These are phyloP conservation scores for Xylariaceae sp. DNA, from an alignment of 2,329 filamentous ascomycete genomes.

Conservation along the genomic window DNA sequence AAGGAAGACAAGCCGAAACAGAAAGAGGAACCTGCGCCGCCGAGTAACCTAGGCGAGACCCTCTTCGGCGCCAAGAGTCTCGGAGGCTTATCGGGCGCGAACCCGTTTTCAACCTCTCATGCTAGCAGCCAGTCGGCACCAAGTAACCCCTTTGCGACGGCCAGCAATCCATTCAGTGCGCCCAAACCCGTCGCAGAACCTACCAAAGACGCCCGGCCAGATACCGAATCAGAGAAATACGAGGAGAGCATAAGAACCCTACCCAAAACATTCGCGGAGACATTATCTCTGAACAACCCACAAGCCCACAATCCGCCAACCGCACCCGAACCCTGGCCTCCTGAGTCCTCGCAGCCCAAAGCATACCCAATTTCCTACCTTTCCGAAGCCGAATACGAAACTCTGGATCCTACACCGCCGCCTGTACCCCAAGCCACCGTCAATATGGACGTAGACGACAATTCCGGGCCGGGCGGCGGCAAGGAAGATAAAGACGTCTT, in stretches of 20 bases:
- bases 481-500: constrained; percentile 68
- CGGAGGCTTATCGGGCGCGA: constrained; percentile 39
- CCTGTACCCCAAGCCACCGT: constrained; percentile 49
- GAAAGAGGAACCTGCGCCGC: constrained; percentile 34
- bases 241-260: constrained; percentile 36
- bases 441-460: constrained; percentile 46
- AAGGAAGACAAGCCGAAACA: constrained; percentile 35
- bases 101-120: constrained; percentile 56
- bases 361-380: constrained; percentile 76
- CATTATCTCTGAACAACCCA: constrained; percentile 66
- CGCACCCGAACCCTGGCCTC: constrained; percentile 71
- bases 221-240: constrained; percentile 33
- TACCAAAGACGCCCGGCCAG: constrained; percentile 15
- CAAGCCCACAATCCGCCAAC: constrained; percentile 35
- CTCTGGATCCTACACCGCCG: constrained; percentile 59
- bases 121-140: constrained; percentile 27
- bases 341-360: constrained; percentile 56
- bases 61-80: constrained; percentile 63
- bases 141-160: constrained; percentile 58
- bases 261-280: constrained; percentile 64
- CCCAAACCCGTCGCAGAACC: constrained; percentile 3
- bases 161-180: constrained; percentile 46
- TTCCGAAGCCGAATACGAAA: constrained; percentile 87
- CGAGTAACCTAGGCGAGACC: constrained; percentile 56
- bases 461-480: constrained; percentile 31